phyloP scores from a whole-genome alignment of 2,329 filamentous ascomycete species.

The Knoxdaviesia proteae region DNA sequence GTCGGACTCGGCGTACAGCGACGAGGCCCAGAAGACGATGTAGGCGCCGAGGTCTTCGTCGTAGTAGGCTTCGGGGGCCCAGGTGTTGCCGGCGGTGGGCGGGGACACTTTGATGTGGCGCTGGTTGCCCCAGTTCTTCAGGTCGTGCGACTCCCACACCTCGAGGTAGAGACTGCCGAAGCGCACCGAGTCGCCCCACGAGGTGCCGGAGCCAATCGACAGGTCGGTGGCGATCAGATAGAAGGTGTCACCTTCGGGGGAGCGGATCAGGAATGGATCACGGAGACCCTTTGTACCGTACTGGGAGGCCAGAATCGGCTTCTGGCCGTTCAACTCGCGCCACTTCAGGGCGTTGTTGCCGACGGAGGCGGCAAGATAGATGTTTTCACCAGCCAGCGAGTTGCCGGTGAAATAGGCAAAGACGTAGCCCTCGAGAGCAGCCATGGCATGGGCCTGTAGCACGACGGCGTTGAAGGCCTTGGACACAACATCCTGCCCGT shows the following conservation, averaged over 20 bases:
- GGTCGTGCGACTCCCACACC: constrained; percentile 29
- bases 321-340: constrained; percentile 24
- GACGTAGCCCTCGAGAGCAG: constrained; percentile 21
- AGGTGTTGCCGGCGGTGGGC: constrained; percentile 27
- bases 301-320: constrained; percentile 22
- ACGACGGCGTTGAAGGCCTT: constrained; percentile 15
- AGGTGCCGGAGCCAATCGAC: constrained; percentile 30
- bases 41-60: constrained; percentile 20
- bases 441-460: constrained; percentile 11
- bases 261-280: constrained; percentile 31
- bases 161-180: constrained; percentile 28
- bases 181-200: constrained; percentile 25
- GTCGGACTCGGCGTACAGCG: constrained; percentile 21
- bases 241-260: constrained; percentile 26
- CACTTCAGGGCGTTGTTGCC: constrained; percentile 30
- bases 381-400: constrained; percentile 24
- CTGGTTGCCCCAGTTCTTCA: constrained; percentile 28
- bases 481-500: constrained; percentile 5
- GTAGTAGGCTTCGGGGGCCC: constrained; percentile 31
- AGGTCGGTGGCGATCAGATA: constrained; percentile 30
- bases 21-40: constrained; percentile 22
- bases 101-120: constrained; percentile 27
- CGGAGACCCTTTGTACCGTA: constrained; percentile 26
- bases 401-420: constrained; percentile 30
- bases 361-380: constrained; percentile 28